Evolutionary conservation across 768 basidiomycete genomes (phyloP).

Genomic region (Rhodotorula kratochvilovae): DNA sequence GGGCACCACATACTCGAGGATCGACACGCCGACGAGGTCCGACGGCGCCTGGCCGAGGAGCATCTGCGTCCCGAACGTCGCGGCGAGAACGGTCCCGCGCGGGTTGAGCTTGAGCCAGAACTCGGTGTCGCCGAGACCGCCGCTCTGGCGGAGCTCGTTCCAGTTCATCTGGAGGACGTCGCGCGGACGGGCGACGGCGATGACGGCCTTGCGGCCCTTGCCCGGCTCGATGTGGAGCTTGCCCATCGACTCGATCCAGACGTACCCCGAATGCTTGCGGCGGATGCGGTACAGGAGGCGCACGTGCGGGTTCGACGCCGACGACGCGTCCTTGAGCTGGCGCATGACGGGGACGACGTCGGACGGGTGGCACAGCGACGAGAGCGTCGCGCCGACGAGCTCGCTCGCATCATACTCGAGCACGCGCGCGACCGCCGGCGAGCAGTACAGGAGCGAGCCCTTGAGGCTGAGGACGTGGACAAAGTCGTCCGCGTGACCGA

Average conservation of each 20-base stretch:
- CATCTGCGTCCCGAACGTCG: conserved; percentile 46
- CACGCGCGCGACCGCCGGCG: conserved; percentile 69
- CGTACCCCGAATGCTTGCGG: conserved; percentile 62
- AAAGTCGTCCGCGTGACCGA: conserved; percentile 62
- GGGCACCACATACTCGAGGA: conserved; percentile 46
- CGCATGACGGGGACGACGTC: conserved; percentile 88
- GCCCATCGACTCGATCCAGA: conserved; percentile 88
- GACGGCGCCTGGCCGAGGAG: conserved; percentile 45
- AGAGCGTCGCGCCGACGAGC: conserved; percentile 69
- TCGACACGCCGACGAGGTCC: conserved; percentile 40
- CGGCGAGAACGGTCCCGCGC: conserved; percentile 49
- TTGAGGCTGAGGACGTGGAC: conserved; percentile 87
- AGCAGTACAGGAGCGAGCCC: conserved; percentile 85
- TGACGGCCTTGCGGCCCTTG: conserved; percentile 59
- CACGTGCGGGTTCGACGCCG: conserved; percentile 51
- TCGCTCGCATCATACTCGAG: conserved; percentile 53
- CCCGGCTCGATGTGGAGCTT: conserved; percentile 69
- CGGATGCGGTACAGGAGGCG: conserved; percentile 80
- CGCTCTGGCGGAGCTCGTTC: conserved; percentile 57
- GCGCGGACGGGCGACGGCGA: conserved; percentile 71
- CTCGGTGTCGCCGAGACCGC: conserved; percentile 53
- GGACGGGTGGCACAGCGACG: conserved; percentile 79
- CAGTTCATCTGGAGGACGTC: conserved; percentile 53
- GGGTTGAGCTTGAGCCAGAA: conserved; percentile 51
- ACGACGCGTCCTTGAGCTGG: conserved; percentile 64